Base-by-base conservation (phyloP, 768 basidiomycete species). In the Gloeostereum incarnatum region DNA sequence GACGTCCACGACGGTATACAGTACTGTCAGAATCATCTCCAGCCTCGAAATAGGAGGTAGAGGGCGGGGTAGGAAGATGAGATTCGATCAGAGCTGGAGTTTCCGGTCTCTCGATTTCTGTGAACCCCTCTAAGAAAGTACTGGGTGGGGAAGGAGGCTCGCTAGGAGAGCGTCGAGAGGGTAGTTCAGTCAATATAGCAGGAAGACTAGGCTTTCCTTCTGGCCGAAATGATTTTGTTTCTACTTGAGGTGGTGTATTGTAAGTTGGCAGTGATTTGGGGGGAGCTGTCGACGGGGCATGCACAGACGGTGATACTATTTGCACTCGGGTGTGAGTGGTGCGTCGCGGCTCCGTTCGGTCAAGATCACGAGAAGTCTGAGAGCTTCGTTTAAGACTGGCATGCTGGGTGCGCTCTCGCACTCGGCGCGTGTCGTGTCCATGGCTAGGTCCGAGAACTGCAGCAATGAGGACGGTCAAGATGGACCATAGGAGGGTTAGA, bases 401-500 rank as follows among this genome's bases (percentile, higher is more conserved):
- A 13, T 13, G 30, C 40, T 14, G 40, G 33, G 6, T 13, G 32
- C 11, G 32, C 35, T n/a, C 33, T 4, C 11, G n/a, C n/a, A n/a
- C 33, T 35, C 21, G 33, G 18, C 20, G 38, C 36, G 31, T 49
- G 43, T 24, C 33, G 19, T 34, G 19, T 13, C 33, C 33, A 34
- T 34, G 13, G 4, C 19, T 34, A 11, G n/a, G 16, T 20, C 16
- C n/a, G n/a, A n/a, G n/a, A n/a, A n/a, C 33, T 4, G 33, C 33
- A 11, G 21, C 4, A 20, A 19, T 19, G 11, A 34, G 33, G n/a
- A 43, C 42, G 26, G 41, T 36, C 19, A 40, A 11, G n/a, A 40
- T 24, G 10, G 43, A 14, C 3, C 46, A 30, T 4, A 39, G 34
- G 31, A 49, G 22, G 5, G 48, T 33, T 14, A 44, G 31, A 8